Evolutionary conservation across 2,329 filamentous ascomycete genomes (phyloP).

Genomic region (Fusarium metavorans): DNA sequence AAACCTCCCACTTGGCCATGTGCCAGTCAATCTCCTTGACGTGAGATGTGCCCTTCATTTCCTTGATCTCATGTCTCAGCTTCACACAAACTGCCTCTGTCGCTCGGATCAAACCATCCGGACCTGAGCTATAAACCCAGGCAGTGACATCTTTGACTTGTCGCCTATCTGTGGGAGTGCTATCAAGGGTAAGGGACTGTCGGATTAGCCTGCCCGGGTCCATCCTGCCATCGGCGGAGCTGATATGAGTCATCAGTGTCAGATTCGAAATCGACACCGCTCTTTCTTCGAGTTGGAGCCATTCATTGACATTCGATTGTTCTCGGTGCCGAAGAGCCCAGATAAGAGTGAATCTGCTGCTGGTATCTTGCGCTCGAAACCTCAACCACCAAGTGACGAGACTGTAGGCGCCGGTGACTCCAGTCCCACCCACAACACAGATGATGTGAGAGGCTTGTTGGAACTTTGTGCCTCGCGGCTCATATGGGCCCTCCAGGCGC

Average conservation of each 20-base stretch:
- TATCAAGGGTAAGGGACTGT: not conserved
- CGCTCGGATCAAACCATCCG: not conserved
- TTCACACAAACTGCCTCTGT: constrained; percentile 3
- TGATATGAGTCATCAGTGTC: constrained; percentile 1
- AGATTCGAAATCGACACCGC: not conserved
- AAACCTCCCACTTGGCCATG: constrained; percentile 18
- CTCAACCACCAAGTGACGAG: constrained; percentile 13
- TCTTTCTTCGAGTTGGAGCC: constrained; percentile 1
- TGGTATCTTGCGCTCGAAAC: not conserved
- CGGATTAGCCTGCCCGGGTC: not conserved
- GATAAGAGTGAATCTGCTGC: constrained; percentile 8
- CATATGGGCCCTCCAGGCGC: constrained; percentile 9
- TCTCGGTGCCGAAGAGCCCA: constrained; percentile 10
- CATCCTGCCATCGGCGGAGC: constrained; percentile 1
- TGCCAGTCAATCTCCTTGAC: constrained; percentile 4
- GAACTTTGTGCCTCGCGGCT: not conserved
- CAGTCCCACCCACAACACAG: constrained; percentile 16
- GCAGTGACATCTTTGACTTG: not conserved
- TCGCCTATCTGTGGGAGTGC: not conserved
- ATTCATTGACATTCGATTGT: constrained; percentile 4
- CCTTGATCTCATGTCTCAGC: not conserved
- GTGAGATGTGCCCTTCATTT: no score
- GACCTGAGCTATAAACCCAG: constrained; percentile 19
- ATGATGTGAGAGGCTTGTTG: constrained; percentile 13
- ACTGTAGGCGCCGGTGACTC: constrained; percentile 10